These are phyloP conservation scores for Mycena chlorophos DNA, from an alignment of 768 basidiomycete genomes.

Conservation along the genomic window DNA sequence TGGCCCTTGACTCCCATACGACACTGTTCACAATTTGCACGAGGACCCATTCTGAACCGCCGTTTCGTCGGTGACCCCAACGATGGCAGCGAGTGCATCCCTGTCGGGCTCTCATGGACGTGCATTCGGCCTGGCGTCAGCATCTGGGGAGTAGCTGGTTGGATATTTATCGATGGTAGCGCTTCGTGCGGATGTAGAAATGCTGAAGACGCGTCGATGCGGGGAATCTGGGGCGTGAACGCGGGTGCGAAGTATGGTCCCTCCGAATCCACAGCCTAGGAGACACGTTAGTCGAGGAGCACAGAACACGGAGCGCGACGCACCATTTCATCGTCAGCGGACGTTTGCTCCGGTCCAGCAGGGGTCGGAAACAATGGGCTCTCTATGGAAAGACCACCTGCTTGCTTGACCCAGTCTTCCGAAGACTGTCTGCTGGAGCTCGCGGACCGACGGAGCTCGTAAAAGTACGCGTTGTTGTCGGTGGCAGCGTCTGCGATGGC, in stretches of 20 bases:
- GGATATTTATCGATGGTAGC: constrained; percentile 26
- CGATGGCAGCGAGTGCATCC: constrained; percentile 28
- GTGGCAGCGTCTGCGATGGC: constrained; percentile 29
- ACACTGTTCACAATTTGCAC: constrained; percentile 33
- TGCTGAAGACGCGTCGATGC: neutral
- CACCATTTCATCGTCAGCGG: constrained; percentile 56
- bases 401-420: constrained; percentile 78
- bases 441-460: constrained; percentile 29
- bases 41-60: constrained; percentile 35
- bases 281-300: constrained; percentile 23
- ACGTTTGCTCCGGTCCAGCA: neutral
- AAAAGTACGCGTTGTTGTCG: constrained; percentile 10
- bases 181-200: neutral
- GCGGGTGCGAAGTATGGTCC: constrained; percentile 20
- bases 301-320: too few relatives aligned
- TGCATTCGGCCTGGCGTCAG: constrained; percentile 23
- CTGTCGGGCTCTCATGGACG: constrained; percentile 21
- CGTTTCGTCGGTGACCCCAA: constrained; percentile 24
- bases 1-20: constrained; percentile 59
- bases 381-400: constrained; percentile 65
- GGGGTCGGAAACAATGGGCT: constrained; percentile 41
- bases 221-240: constrained; percentile 12
- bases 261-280: constrained; percentile 31
- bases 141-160: constrained; percentile 30
- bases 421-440: constrained; percentile 44